A percentile compares a stretch with the other conserved stretches of the same genome.
These are phyloP conservation scores for Fusarium mundagurra DNA, from an alignment of 2,329 filamentous ascomycete genomes.

Conservation along the genomic window DNA sequence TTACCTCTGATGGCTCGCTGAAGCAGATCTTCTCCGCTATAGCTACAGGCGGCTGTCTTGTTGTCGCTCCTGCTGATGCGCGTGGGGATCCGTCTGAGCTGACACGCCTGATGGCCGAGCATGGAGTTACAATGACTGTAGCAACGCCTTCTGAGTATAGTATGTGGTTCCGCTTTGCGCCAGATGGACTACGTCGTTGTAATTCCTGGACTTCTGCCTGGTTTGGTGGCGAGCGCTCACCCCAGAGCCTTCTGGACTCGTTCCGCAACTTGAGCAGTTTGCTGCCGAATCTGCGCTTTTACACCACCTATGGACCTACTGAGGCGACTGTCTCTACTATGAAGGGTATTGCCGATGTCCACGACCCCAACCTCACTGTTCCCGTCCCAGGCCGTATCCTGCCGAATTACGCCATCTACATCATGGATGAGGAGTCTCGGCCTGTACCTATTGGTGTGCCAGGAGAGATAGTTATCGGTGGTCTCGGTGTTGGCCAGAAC, in stretches of 20 bases:
- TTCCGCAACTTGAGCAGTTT: not conserved
- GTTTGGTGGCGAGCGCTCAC: not conserved
- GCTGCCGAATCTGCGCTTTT: not conserved
- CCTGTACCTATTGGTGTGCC: not conserved
- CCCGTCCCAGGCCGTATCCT: not conserved
- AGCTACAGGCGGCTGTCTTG: not conserved
- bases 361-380: not conserved
- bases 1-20: constrained; percentile 14
- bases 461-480: not conserved
- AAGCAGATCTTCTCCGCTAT: constrained; percentile 8
- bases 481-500: not conserved
- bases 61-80: not conserved
- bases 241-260: not conserved
- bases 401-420: not conserved
- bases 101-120: not conserved
- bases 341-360: not conserved
- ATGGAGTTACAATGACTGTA: not conserved
- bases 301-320: not conserved
- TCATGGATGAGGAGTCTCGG: not conserved
- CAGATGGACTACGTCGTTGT: not conserved
- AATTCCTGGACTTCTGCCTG: not conserved
- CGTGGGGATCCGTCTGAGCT: not conserved
- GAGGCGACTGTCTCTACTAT: not conserved
- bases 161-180: not conserved
- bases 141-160: not conserved